Conservation (phyloP, 2,329 filamentous ascomycete species). For the Colletotrichum spaethianum region DNA sequence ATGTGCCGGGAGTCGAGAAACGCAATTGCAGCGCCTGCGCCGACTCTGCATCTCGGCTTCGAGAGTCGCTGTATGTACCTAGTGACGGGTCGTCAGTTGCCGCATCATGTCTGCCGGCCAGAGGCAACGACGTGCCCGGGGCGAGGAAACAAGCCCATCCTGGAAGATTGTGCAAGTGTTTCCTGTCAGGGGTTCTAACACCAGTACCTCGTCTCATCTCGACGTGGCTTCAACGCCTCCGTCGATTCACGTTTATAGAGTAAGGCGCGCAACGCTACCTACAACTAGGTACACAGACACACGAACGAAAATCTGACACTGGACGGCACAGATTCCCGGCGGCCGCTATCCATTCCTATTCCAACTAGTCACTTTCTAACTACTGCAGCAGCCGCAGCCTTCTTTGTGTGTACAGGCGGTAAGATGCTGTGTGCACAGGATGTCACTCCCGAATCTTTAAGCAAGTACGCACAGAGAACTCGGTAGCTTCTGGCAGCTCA, state of each 20-base stretch:
- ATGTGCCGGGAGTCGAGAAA: not conserved
- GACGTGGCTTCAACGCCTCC: slow-evolving; percentile 13
- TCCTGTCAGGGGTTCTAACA: slow-evolving; percentile 23
- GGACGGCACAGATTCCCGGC: slow-evolving; percentile 28
- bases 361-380: not conserved
- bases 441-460: not conserved
- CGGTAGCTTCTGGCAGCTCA: not conserved
- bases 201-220: slow-evolving; percentile 27
- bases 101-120: not conserved
- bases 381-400: no score
- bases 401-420: not conserved
- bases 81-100: not conserved
- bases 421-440: not conserved
- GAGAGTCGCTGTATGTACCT: not conserved
- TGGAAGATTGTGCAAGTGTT: slow-evolving; percentile 1
- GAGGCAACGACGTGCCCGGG: not conserved
- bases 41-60: not conserved
- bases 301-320: slow-evolving; percentile 31
- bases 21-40: not conserved
- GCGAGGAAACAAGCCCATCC: not conserved
- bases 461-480: not conserved
- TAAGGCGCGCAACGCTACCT: not conserved
- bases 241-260: slow-evolving; percentile 22
- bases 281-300: not conserved
- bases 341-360: slow-evolving; percentile 7